A percentile compares a stretch with the other conserved stretches of the same genome.
Conservation (phyloP, 306 rosid species). For the Mucuna pruriens region DNA sequence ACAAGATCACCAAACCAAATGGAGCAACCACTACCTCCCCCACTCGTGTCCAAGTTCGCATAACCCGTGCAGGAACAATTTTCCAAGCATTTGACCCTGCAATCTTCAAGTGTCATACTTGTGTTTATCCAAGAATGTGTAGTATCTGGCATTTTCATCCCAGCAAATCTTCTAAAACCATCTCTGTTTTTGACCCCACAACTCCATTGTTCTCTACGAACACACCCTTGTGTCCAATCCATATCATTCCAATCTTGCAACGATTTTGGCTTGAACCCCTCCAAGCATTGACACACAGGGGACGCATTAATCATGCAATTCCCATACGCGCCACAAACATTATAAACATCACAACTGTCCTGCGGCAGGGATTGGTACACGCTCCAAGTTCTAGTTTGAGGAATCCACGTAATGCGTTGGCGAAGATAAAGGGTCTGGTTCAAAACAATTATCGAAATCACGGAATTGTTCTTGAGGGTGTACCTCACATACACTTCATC, state of each 20-base stretch:
- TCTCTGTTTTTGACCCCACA: conserved; percentile 25
- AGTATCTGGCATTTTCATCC: conserved; percentile 52
- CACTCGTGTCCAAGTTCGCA: conserved; percentile 46
- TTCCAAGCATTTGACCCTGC: conserved; percentile 50
- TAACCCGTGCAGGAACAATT: conserved; percentile 60
- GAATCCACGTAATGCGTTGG: conserved; percentile 43
- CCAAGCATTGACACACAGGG: conserved; percentile 51
- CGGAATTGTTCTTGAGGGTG: conserved; percentile 30
- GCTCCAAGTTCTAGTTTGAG: conserved; percentile 42
- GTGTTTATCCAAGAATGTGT: conserved; percentile 45
- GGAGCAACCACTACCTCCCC: conserved; percentile 55
- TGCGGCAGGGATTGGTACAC: conserved; percentile 35
- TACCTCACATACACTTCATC: background rate
- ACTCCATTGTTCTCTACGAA: background rate
- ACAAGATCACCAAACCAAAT: conserved; percentile 56
- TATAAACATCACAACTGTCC: conserved; percentile 50
- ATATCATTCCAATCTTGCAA: conserved; percentile 43
- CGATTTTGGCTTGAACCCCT: conserved; percentile 53
- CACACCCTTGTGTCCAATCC: conserved; percentile 48
- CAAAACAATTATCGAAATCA: conserved; percentile 43
- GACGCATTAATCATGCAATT: conserved; percentile 26
- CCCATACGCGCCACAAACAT: conserved; percentile 48
- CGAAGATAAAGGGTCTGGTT: conserved; percentile 31
- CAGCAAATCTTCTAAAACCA: conserved; percentile 31
- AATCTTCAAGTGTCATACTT: conserved; percentile 51